Evolutionary conservation across 176 grass and related monocot genomes (phyloP).

Genomic region (bread wheat (Triticum aestivum)): IWGSC_CS_RefSeq_v2.1 NC_057814.1:186413977-186414476

Average conservation of each 20-base stretch:
- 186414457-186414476: conserved; percentile 12
- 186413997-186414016: no score
- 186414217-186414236: background rate
- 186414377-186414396: no score
- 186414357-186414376: background rate
- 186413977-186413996: no score
- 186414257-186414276: background rate
- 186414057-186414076: no score
- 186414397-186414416: background rate
- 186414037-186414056: no score
- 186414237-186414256: background rate
- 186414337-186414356: background rate
- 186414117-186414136: no score
- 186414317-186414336: background rate
- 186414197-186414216: background rate
- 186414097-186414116: no score
- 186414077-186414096: no score
- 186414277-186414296: background rate
- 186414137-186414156: background rate
- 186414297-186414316: background rate
- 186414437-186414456: background rate
- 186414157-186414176: background rate
- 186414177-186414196: background rate
- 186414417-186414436: background rate
- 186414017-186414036: no score